These are phyloP conservation scores for Simplicillium aogashimaense DNA, from an alignment of 2,329 filamentous ascomycete species.

Conservation along the genomic window DNA sequence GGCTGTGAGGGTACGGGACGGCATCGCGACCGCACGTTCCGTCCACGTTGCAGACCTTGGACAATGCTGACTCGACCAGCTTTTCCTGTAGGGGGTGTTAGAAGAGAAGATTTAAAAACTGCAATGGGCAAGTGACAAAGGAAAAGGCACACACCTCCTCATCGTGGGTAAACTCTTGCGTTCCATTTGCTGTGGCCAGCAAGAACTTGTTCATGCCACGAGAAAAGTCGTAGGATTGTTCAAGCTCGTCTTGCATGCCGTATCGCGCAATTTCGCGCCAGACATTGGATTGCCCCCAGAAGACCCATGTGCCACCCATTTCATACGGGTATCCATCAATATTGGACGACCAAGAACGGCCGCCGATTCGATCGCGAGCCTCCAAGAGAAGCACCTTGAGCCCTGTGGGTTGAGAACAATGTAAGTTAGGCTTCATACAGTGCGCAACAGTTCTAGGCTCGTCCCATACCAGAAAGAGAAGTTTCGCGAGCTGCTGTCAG, in stretches of 20 bases:
- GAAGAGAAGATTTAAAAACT: no score
- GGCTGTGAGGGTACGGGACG: constrained; percentile 29
- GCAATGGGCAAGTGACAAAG: background rate
- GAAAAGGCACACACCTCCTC: constrained; percentile 20
- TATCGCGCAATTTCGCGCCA: constrained; percentile 37
- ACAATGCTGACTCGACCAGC: constrained; percentile 21
- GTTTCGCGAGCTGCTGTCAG: constrained; percentile 18
- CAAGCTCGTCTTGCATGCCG: constrained; percentile 27
- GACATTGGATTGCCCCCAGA: constrained; percentile 31
- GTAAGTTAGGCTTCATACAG: background rate
- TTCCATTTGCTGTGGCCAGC: constrained; percentile 18
- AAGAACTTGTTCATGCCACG: constrained; percentile 30
- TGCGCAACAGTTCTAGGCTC: constrained; percentile 1
- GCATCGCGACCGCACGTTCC: constrained; percentile 23
- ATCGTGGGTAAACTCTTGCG: constrained; percentile 26
- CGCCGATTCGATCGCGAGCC: constrained; percentile 36
- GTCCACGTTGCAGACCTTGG: constrained; percentile 36
- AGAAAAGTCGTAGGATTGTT: constrained; percentile 28
- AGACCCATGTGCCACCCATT: constrained; percentile 40
- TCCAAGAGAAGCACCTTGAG: constrained; percentile 32
- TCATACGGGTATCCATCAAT: constrained; percentile 33
- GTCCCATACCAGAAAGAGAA: constrained; percentile 14
- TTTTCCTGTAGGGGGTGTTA: constrained; percentile 10
- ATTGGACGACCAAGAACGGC: constrained; percentile 34
- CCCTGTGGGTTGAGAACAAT: constrained; percentile 10